Conservation (phyloP, 2,329 filamentous ascomycete species). For the Endoconidiophora laricicola region DNA sequence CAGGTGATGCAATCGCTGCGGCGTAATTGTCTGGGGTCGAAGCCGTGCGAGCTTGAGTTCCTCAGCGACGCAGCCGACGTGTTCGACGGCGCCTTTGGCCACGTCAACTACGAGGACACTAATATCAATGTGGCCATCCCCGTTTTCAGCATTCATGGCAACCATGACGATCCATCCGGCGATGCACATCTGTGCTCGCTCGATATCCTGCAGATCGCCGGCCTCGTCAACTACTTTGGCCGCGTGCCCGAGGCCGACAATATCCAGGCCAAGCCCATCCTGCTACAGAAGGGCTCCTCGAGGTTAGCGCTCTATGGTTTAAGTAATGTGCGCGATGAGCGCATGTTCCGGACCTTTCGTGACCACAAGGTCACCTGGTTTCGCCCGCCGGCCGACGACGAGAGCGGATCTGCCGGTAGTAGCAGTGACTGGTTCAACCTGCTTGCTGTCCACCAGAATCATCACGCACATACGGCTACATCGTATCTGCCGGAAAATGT, state of each 20-base stretch:
- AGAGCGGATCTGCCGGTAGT: constrained; percentile 8
- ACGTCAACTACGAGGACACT: constrained; percentile 94
- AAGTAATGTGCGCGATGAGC: constrained; percentile 90
- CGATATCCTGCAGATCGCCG: constrained; percentile 79
- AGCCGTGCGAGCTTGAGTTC: constrained; percentile 88
- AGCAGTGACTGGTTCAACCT: constrained; percentile 82
- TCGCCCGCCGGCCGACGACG: constrained; percentile 46
- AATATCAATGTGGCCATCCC: constrained; percentile 96
- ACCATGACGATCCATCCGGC: constrained; percentile 95
- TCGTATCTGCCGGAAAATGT: constrained; percentile 92
- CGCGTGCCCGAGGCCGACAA: constrained; percentile 84
- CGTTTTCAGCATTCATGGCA: constrained; percentile 95
- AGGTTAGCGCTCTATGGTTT: constrained; percentile 88
- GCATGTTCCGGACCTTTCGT: constrained; percentile 81
- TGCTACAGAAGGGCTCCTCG: constrained; percentile 83
- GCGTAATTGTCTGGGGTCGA: constrained; percentile 87
- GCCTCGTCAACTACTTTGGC: constrained; percentile 90
- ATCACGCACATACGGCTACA: constrained; percentile 78
- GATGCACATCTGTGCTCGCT: constrained; percentile 84
- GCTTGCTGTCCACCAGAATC: constrained; percentile 90
- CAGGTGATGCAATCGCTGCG: constrained; percentile 92
- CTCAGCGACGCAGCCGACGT: constrained; percentile 83
- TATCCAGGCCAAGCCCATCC: constrained; percentile 76
- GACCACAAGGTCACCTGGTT: constrained; percentile 93
- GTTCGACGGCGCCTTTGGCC: constrained; percentile 75